Evolutionary conservation across 768 basidiomycete species (phyloP).

Genomic region (Leucosporidium yakuticum): DNA sequence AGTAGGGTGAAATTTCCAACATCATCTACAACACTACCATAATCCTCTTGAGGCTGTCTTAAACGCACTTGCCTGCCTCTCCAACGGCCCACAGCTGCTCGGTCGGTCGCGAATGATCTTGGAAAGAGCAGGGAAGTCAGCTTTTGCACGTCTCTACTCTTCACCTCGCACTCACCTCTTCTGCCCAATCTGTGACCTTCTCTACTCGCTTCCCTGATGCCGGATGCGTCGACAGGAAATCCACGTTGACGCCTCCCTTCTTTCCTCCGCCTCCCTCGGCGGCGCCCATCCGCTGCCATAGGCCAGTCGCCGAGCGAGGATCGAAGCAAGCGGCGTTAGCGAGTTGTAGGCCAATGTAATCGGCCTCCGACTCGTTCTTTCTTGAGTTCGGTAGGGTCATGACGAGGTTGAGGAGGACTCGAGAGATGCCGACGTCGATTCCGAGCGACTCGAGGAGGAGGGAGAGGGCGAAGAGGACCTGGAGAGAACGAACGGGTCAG

Average conservation of each 20-base stretch:
- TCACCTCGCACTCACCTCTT: constrained; percentile 15
- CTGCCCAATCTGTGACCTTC: constrained; percentile 37
- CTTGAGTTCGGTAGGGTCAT: constrained; percentile 68
- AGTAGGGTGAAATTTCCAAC: too few relatives aligned
- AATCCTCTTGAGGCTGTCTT: background rate
- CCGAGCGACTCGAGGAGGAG: constrained; percentile 21
- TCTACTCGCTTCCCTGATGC: constrained; percentile 63
- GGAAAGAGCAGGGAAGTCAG: background rate
- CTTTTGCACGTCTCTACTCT: background rate
- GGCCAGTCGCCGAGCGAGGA: constrained; percentile 67
- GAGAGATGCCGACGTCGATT: constrained; percentile 25
- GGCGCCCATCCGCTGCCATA: constrained; percentile 63
- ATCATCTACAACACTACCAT: constrained; percentile 1
- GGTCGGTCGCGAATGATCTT: constrained; percentile 21
- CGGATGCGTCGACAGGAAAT: constrained; percentile 79
- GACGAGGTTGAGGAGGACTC: constrained; percentile 19
- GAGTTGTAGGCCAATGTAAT: constrained; percentile 73
- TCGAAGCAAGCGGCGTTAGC: constrained; percentile 82
- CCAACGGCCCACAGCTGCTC: constrained; percentile 2
- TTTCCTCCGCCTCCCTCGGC: constrained; percentile 50
- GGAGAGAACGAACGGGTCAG: too few relatives aligned
- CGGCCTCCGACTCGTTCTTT: constrained; percentile 78
- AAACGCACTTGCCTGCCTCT: constrained; percentile 9
- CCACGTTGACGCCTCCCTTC: constrained; percentile 39
- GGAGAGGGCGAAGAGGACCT: constrained; percentile 9